Conservation (phyloP, 257 asterid genomes). For the Solanum bulbocastanum region DNA sequence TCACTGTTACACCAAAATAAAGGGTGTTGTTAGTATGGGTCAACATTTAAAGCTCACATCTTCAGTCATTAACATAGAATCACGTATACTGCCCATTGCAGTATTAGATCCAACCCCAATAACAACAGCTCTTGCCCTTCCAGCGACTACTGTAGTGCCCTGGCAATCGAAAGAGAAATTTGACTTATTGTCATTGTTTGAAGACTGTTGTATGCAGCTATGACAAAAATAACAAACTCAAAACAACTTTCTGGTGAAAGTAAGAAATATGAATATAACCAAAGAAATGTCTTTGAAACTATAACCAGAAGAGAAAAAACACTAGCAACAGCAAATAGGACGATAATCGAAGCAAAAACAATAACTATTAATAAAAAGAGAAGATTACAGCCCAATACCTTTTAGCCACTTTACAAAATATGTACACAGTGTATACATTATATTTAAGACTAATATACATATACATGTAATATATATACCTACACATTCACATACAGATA, state of each 20-base stretch:
- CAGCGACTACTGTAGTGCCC: constrained; percentile 96
- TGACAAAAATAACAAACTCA: not conserved
- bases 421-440: not conserved
- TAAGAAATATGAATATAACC: not conserved
- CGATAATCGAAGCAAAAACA: not conserved
- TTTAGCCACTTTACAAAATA: not conserved
- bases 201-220: not conserved
- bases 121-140: constrained; percentile 94
- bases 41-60: constrained; percentile 43
- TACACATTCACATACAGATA: not conserved
- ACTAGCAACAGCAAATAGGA: not conserved
- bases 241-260: not conserved
- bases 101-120: constrained; percentile 95
- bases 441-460: not conserved
- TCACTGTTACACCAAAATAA: not conserved
- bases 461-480: not conserved
- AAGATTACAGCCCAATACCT: not conserved
- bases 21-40: not conserved
- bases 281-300: not conserved
- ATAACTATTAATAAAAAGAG: not conserved
- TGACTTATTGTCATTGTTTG: not conserved
- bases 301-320: not conserved
- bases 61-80: constrained; percentile 91
- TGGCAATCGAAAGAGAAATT: constrained; percentile 23
- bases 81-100: constrained; percentile 99